Evolutionary conservation across 2,329 filamentous ascomycete species (phyloP).

Genomic region (Malbranchea cinnamomea): DNA sequence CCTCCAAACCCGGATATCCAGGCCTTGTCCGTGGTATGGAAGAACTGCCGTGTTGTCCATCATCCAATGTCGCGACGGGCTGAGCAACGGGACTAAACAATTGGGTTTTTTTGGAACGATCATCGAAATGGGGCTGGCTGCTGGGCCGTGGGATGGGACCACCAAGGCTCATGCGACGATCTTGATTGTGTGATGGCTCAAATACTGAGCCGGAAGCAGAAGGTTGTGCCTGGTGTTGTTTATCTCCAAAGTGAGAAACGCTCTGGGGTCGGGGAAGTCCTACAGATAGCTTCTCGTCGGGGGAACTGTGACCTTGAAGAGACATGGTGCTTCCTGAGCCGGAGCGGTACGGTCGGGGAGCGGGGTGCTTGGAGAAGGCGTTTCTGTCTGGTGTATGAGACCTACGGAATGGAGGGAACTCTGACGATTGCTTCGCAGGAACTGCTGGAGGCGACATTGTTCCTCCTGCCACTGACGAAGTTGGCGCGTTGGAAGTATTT

Average conservation of each 20-base stretch:
- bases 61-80: constrained; percentile 14
- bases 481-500: constrained; percentile 14
- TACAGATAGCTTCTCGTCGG: constrained; percentile 21
- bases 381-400: constrained; percentile 58
- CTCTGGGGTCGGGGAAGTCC: constrained; percentile 17
- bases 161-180: constrained; percentile 29
- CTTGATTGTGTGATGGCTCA: constrained; percentile 20
- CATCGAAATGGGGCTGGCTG: constrained; percentile 23
- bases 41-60: constrained; percentile 12
- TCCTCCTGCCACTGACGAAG: constrained; percentile 19
- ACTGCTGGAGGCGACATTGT: constrained; percentile 29
- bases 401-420: constrained; percentile 48
- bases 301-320: constrained; percentile 8
- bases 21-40: constrained; percentile 14
- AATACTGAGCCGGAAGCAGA: constrained; percentile 21
- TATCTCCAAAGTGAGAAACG: constrained; percentile 22
- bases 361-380: constrained; percentile 35
- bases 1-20: constrained; percentile 19
- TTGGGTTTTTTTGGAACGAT: too few relatives aligned
- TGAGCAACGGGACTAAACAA: constrained; percentile 23
- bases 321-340: constrained; percentile 19
- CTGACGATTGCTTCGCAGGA: constrained; percentile 33
- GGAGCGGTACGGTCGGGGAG: constrained; percentile 22
- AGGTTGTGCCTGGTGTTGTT: constrained; percentile 17
- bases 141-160: constrained; percentile 29